These are phyloP conservation scores for Hypoxylon sp. DNA, from an alignment of 2,329 filamentous ascomycete species.

Conservation along the genomic window DNA sequence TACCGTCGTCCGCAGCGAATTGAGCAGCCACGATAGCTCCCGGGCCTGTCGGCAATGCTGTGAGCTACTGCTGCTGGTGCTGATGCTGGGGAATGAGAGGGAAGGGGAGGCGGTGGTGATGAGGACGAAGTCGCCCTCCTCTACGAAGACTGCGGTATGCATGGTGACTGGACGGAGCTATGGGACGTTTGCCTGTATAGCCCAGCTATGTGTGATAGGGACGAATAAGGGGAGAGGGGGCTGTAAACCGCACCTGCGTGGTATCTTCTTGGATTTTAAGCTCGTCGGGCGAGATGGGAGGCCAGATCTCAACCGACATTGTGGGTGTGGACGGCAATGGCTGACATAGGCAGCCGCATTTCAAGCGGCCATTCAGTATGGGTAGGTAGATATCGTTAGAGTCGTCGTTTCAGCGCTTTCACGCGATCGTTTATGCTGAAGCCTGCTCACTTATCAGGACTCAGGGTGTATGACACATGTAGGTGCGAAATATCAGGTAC, in stretches of 20 bases:
- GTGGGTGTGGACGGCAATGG: slow-evolving; percentile 22
- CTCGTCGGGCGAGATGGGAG: slow-evolving; percentile 58
- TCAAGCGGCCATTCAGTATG: slow-evolving; percentile 20
- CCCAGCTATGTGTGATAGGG: neutral
- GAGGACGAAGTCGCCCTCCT: slow-evolving; percentile 41
- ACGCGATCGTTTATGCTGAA: slow-evolving; percentile 1
- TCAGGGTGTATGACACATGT: neutral
- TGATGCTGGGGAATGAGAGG: neutral
- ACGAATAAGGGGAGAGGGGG: slow-evolving; percentile 5
- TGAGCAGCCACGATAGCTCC: slow-evolving; percentile 64
- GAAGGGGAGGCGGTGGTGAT: slow-evolving; percentile 21
- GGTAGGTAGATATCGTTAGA: slow-evolving; percentile 11
- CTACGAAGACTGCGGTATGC: slow-evolving; percentile 44
- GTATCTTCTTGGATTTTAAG: slow-evolving; percentile 59
- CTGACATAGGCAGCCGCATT: slow-evolving; percentile 41
- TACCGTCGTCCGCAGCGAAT: slow-evolving; percentile 58
- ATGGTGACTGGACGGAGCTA: neutral
- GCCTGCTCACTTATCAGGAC: slow-evolving; percentile 9
- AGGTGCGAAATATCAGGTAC: no score
- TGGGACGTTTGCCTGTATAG: neutral
- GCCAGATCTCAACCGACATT: slow-evolving; percentile 69
- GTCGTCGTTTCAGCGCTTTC: slow-evolving; percentile 4
- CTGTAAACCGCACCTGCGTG: slow-evolving; percentile 57
- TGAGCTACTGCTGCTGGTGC: slow-evolving; percentile 20
- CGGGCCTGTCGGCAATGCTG: slow-evolving; percentile 42